Evolutionary conservation across 2,329 filamentous ascomycete species (phyloP).

Genomic region (Lasiodiplodia gonubiensis): DNA sequence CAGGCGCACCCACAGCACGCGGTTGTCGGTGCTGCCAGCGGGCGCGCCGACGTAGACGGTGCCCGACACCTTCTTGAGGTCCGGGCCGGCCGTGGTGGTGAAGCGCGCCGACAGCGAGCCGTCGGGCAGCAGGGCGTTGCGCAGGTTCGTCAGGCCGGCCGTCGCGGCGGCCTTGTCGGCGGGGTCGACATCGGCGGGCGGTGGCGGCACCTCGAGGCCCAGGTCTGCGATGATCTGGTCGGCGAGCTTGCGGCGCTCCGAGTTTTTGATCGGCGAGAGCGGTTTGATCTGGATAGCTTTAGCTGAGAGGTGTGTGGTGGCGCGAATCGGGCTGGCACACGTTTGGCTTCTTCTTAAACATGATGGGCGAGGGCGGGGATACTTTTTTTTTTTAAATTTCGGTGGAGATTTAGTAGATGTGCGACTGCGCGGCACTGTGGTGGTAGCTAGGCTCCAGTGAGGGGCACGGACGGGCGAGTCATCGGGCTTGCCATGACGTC

Average conservation of each 20-base stretch:
- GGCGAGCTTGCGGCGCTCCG: constrained; percentile 69
- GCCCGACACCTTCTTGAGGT: constrained; percentile 65
- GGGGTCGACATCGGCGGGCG: constrained; percentile 42
- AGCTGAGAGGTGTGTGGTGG: constrained; percentile 8
- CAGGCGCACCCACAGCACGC: constrained; percentile 69
- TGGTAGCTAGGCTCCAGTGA: not conserved
- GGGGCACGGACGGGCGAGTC: constrained; percentile 13
- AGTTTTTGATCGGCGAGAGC: constrained; percentile 68
- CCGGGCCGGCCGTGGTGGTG: constrained; percentile 67
- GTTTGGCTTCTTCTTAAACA: constrained; percentile 70
- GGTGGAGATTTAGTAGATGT: not conserved
- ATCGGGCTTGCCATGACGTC: constrained; percentile 11
- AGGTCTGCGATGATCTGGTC: constrained; percentile 71
- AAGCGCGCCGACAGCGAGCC: constrained; percentile 68
- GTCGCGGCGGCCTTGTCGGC: constrained; percentile 53
- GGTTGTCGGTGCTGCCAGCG: constrained; percentile 56
- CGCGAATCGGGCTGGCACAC: constrained; percentile 40
- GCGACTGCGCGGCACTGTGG: not conserved
- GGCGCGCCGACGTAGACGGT: constrained; percentile 69
- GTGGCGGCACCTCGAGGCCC: constrained; percentile 55
- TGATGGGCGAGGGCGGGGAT: constrained; percentile 37
- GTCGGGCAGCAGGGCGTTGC: constrained; percentile 67
- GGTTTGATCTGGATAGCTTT: constrained; percentile 65
- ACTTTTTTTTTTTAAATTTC: not conserved
- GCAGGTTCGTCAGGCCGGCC: constrained; percentile 56